These are phyloP conservation scores for Aspergillus versicolor DNA, from an alignment of 2,329 filamentous ascomycete genomes.

Conservation along the genomic window DNA sequence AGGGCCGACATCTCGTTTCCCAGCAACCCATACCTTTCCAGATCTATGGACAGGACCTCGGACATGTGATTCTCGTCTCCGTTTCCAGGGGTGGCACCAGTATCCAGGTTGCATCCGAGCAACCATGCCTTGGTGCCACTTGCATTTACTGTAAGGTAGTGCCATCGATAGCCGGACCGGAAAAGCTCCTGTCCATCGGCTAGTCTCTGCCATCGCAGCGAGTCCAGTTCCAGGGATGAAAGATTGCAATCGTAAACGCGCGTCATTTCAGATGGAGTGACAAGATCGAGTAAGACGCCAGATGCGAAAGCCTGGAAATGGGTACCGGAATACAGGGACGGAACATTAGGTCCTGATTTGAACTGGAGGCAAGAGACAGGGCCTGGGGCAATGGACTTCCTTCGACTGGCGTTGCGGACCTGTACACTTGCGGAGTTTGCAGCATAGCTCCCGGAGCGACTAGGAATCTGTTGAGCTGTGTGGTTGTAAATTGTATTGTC, in stretches of 20 bases:
- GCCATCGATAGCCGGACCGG: constrained; percentile 88
- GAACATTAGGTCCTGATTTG: constrained; percentile 79
- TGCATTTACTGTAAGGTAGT: constrained; percentile 95
- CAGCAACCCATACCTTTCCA: constrained; percentile 85
- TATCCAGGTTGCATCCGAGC: constrained; percentile 83
- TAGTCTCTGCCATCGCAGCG: constrained; percentile 89
- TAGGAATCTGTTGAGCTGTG: constrained; percentile 34
- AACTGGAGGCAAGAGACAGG: constrained; percentile 89
- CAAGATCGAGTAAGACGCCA: constrained; percentile 87
- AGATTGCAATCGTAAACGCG: constrained; percentile 84
- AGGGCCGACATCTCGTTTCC: constrained; percentile 70
- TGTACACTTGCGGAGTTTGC: constrained; percentile 68
- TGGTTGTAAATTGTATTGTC: constrained; percentile 37
- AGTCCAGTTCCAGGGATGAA: constrained; percentile 82
- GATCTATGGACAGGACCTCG: constrained; percentile 89
- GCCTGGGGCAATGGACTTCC: constrained; percentile 67
- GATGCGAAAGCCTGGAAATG: constrained; percentile 97
- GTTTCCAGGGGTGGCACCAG: constrained; percentile 63
- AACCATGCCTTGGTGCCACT: constrained; percentile 96
- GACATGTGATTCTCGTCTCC: constrained; percentile 89
- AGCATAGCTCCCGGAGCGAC: constrained; percentile 59
- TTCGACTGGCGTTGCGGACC: constrained; percentile 52
- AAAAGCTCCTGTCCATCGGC: constrained; percentile 95
- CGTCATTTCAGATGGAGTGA: constrained; percentile 86
- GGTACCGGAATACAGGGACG: constrained; percentile 83